Percentiles rank a stretch among this genome's conserved stretches.
Evolutionary conservation across 495 filamentous ascomycete species (phyloP).

Genomic region (Xylaria sp.): DNA sequence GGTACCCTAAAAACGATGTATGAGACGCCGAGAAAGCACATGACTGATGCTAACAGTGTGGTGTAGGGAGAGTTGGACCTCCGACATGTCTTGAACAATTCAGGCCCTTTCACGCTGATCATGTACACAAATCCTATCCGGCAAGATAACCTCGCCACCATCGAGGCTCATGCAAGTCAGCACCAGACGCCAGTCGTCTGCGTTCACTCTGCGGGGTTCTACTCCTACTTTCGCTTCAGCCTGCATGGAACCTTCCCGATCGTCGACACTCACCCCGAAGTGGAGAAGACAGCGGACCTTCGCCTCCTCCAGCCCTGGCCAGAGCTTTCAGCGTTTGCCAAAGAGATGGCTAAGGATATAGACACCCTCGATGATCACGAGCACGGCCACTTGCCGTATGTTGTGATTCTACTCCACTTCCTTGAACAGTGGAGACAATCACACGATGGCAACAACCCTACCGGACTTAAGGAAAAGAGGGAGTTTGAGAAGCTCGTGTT

Average conservation of each 20-base stretch:
- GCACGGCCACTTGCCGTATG: conserved; percentile 92
- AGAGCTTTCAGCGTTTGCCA: conserved; percentile 72
- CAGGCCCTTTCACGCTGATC: conserved; percentile 71
- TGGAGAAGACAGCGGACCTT: conserved; percentile 83
- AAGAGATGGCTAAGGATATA: conserved; percentile 67
- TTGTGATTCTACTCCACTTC: conserved; percentile 84
- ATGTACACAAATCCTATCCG: conserved; percentile 75
- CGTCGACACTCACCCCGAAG: conserved; percentile 94
- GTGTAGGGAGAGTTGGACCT: conserved; percentile 35
- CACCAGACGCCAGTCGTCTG: conserved; percentile 79
- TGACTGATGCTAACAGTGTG: conserved; percentile 30
- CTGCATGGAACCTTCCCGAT: conserved; percentile 85
- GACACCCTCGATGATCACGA: conserved; percentile 76
- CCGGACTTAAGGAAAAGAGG: conserved; percentile 83
- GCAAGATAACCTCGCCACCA: conserved; percentile 60
- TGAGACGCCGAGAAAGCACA: conserved; percentile 28
- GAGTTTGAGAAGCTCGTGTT: conserved; percentile 76
- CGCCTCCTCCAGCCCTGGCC: conserved; percentile 88
- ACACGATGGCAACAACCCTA: conserved; percentile 73
- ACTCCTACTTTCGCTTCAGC: conserved; percentile 79
- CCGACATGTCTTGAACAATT: conserved; percentile 46
- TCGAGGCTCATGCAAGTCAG: conserved; percentile 64
- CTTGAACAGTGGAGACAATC: conserved; percentile 80
- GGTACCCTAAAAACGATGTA: conserved; percentile 55
- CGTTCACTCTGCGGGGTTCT: conserved; percentile 87